phyloP scores from a whole-genome alignment of 225 moss, liverwort and hornwort species.

The Marchantia paleacea region DNA sequence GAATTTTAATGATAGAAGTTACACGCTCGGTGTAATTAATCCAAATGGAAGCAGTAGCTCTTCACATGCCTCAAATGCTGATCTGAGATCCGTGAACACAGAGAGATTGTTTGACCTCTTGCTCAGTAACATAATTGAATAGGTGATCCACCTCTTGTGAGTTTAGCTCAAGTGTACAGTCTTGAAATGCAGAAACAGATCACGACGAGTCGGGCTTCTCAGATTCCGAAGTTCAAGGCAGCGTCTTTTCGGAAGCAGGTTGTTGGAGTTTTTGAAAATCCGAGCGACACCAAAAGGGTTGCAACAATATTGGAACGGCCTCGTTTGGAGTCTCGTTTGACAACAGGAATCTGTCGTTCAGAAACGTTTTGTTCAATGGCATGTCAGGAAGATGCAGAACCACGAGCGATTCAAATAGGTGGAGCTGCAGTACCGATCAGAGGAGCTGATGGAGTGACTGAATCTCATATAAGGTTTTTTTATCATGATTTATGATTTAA shows the following conservation, averaged over 20 bases:
- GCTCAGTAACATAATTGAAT: background rate
- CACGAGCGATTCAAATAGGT: constrained; percentile 43
- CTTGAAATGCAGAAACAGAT: constrained; percentile 22
- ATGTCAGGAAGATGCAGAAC: constrained; percentile 33
- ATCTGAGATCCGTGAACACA: no score
- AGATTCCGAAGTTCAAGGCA: background rate
- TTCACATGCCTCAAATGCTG: no score
- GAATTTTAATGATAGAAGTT: background rate
- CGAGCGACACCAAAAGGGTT: background rate
- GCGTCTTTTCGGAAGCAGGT: constrained; percentile 18
- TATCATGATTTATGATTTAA: background rate
- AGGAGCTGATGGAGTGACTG: constrained; percentile 62
- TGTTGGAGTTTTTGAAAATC: background rate
- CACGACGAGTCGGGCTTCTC: background rate
- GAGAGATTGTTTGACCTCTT: background rate
- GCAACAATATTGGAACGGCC: background rate
- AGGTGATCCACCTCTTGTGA: background rate
- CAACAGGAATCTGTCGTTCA: background rate
- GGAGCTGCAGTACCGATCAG: constrained; percentile 56
- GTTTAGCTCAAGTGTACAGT: background rate
- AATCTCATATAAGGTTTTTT: constrained; percentile 51
- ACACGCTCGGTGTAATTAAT: background rate
- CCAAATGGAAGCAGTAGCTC: background rate
- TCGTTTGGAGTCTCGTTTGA: background rate
- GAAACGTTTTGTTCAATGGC: constrained; percentile 28